These are phyloP conservation scores for Trifolium pratense DNA, from an alignment of 306 rosid species.

Conservation along the genomic window DNA sequence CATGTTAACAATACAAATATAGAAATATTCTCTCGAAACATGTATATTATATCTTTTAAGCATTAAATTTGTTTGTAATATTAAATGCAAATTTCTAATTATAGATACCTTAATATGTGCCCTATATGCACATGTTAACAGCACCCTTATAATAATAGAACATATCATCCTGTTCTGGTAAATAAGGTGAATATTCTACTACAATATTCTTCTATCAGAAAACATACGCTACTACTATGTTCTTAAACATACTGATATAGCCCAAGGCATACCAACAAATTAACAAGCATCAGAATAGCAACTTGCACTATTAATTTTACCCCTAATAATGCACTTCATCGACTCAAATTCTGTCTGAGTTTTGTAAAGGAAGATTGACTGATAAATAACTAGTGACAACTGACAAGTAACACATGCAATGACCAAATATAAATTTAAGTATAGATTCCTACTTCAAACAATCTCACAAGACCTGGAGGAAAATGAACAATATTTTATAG, in stretches of 20 bases:
- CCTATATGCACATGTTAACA: too few relatives aligned
- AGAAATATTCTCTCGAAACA: too few relatives aligned
- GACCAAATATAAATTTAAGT: background rate
- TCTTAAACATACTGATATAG: background rate
- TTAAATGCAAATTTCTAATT: too few relatives aligned
- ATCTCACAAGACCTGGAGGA: background rate
- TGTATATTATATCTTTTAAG: too few relatives aligned
- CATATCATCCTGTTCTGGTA: background rate
- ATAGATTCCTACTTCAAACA: background rate
- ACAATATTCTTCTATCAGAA: background rate
- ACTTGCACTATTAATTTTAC: background rate
- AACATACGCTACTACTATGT: background rate
- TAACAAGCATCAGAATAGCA: background rate
- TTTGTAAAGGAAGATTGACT: background rate
- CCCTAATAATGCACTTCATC: background rate
- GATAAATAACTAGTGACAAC: slow-evolving; percentile 14
- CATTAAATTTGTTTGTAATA: too few relatives aligned
- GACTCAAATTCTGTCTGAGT: background rate
- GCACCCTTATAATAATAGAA: too few relatives aligned
- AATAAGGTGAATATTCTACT: background rate
- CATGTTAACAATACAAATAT: too few relatives aligned
- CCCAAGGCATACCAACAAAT: background rate
- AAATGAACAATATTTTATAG: slow-evolving; percentile 4
- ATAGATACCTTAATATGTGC: too few relatives aligned
- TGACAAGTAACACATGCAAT: background rate